Conservation (phyloP, 2,329 filamentous ascomycete genomes). For the Paramyrothecium roridum region DNA sequence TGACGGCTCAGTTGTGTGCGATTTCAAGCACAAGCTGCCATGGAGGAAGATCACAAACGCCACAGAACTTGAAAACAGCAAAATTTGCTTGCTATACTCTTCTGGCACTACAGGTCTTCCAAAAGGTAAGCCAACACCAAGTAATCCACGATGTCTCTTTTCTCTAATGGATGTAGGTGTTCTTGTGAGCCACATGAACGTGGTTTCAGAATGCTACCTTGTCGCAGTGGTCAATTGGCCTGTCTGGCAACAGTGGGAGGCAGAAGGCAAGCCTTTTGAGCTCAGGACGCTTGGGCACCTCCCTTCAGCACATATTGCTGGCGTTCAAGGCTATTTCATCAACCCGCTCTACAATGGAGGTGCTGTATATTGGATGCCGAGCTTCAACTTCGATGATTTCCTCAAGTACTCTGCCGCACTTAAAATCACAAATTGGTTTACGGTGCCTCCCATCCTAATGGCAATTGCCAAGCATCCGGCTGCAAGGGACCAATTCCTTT, state of each 20-base stretch:
- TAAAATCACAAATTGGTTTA: constrained; percentile 52
- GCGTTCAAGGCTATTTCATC: constrained; percentile 40
- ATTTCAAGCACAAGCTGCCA: constrained; percentile 33
- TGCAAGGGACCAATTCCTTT: constrained; percentile 53
- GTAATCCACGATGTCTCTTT: neutral
- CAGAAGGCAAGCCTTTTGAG: constrained; percentile 17
- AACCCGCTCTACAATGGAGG: constrained; percentile 38
- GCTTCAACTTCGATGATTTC: constrained; percentile 55
- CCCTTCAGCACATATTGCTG: constrained; percentile 44
- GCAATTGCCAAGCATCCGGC: constrained; percentile 53
- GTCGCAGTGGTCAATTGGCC: constrained; percentile 22
- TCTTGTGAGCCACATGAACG: constrained; percentile 40
- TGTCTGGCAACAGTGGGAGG: constrained; percentile 20
- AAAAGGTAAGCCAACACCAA: constrained; percentile 27
- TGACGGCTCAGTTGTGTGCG: constrained; percentile 17
- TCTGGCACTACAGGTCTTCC: constrained; percentile 47
- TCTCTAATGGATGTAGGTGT: constrained; percentile 24
- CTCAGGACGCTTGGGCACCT: constrained; percentile 38
- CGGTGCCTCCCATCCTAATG: constrained; percentile 59
- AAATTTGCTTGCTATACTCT: constrained; percentile 42
- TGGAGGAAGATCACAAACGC: constrained; percentile 55
- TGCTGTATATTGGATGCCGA: constrained; percentile 59
- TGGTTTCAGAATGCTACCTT: constrained; percentile 33
- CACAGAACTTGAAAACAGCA: constrained; percentile 34
- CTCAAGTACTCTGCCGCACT: constrained; percentile 48